Evolutionary conservation across 78 protist genomes (phyloP).

Genomic region (Dictyostelium brefeldianum): DNA sequence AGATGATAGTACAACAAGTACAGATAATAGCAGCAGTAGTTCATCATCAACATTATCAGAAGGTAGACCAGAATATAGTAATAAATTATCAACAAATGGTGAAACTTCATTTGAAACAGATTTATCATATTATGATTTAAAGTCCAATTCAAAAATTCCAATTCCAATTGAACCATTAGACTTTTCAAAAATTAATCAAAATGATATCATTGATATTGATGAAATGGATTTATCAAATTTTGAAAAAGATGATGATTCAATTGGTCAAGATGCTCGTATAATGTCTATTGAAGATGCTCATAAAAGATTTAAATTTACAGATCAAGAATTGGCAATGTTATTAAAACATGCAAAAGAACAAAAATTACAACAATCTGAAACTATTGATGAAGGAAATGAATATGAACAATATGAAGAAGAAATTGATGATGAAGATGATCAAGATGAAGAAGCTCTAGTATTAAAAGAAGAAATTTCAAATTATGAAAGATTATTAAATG

Average conservation of each 20-base stretch:
- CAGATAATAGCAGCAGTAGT: background rate
- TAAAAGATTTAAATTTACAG: constrained; percentile 26
- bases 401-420: constrained; percentile 13
- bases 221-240: background rate
- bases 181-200: background rate
- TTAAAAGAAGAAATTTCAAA: background rate
- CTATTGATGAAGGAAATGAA: background rate
- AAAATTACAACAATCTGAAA: background rate
- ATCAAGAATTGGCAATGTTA: constrained; percentile 26
- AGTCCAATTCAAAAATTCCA: no score
- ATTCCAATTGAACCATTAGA: no score
- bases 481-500: background rate
- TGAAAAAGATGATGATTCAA: background rate
- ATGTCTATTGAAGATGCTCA: constrained; percentile 43
- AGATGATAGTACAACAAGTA: background rate
- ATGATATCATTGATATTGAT: background rate
- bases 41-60: background rate
- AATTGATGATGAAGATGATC: background rate
- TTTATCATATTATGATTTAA: background rate
- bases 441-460: background rate
- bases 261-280: background rate
- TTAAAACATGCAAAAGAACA: background rate
- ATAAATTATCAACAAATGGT: background rate
- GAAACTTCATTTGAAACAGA: constrained; percentile 13
- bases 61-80: background rate